Base-by-base conservation (phyloP, 2,329 filamentous ascomycete genomes). In the Calonectria pteridis region DNA sequence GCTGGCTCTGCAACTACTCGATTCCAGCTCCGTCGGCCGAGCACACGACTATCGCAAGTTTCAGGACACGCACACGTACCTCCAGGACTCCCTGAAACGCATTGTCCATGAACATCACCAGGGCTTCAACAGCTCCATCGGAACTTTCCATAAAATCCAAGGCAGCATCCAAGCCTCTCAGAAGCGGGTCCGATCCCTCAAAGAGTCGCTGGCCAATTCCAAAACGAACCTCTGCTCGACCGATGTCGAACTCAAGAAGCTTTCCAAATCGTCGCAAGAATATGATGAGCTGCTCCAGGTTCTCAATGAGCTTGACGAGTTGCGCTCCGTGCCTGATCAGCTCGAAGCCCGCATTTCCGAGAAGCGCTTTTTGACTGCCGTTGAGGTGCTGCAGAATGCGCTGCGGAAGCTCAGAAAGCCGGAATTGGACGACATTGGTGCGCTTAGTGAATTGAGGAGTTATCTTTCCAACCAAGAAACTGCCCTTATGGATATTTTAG, bases 71-170 rank as follows among this genome's bases (percentile, higher is more conserved):
- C 95, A 98, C 83, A 89, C 92, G 77, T 95, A 97, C 82, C 91
- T 99, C n/a, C 96, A 99, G 83, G 93, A 94, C 79, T 96, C 96
- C 13, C 89, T 99, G 71, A 98, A 98, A 84, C 92, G 93, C 40
- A 98, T 99, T 79, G 97, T 99, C 31, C 98, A 99, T 84, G 96
- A 99, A 86, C 96, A 99, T 82, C 96, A 99, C 82, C 97, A 99
- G 84, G 97, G 97, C 59, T 99, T 99, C 89, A 99, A 98, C 86
- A 98, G 95, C 84, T 98, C 96, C 65, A 98, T 99, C 76, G 97
- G 96, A 84, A 98, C 96, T 26, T 99, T 98, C 82, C 97, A 99
- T 88, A 98, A 98, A 85, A 99, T 99, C 75, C 97, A 99, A 84
- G 92, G 93, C 67, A 98, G 95, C 85, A 97, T 99, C 77, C 94